A percentile compares a stretch with the other conserved stretches of the same genome.
Evolutionary conservation across 2,329 filamentous ascomycete genomes (phyloP).

Genomic region (Penicillium decumbens): DNA sequence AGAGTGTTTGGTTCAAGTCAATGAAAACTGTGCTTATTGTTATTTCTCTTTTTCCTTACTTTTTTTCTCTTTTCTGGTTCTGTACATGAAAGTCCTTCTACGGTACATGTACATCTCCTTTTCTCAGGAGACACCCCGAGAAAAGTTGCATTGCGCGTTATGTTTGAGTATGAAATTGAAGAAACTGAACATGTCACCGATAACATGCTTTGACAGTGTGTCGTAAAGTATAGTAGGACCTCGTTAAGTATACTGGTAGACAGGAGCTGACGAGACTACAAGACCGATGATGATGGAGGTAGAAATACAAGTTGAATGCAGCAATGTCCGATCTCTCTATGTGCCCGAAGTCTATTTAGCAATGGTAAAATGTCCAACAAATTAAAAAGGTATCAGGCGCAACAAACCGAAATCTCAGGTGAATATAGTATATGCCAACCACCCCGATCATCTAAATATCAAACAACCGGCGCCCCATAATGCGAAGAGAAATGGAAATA

Average conservation of each 20-base stretch:
- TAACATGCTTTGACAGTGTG: too few relatives aligned
- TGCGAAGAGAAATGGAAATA: slow-evolving; percentile 8
- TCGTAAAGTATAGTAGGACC: too few relatives aligned
- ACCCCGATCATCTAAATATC: background rate
- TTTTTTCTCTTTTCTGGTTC: background rate
- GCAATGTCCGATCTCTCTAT: background rate
- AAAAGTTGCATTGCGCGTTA: background rate
- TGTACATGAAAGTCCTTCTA: background rate
- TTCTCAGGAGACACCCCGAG: background rate
- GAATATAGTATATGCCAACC: slow-evolving; percentile 2
- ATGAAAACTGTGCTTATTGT: slow-evolving; percentile 14
- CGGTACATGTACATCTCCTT: background rate
- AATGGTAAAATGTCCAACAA: background rate
- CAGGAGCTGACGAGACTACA: too few relatives aligned
- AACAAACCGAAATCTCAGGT: background rate
- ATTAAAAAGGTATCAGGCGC: background rate
- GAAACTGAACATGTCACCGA: background rate
- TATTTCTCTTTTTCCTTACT: background rate
- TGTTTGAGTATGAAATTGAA: background rate
- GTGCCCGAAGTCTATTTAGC: background rate
- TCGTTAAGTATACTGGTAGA: too few relatives aligned
- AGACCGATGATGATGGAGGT: background rate
- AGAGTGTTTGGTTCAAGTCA: slow-evolving; percentile 9
- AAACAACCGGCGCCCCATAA: slow-evolving; percentile 6
- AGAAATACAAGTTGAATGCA: background rate